These are phyloP conservation scores for Penicillium sp. DNA, from an alignment of 2,329 filamentous ascomycete genomes.

Conservation along the genomic window DNA sequence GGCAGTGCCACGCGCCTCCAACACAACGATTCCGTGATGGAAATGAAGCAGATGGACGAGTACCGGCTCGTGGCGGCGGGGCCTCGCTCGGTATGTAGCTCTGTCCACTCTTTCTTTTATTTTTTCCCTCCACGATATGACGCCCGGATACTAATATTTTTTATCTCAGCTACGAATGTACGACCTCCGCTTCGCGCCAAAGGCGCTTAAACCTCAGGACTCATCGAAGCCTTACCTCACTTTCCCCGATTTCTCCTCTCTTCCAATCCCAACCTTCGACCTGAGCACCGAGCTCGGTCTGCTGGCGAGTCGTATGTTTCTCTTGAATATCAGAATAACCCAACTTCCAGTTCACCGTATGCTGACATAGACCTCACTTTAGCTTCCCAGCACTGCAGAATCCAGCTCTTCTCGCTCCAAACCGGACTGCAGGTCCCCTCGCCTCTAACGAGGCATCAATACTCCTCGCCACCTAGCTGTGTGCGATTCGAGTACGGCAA, in stretches of 20 bases:
- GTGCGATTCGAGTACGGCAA: conserved; percentile 38
- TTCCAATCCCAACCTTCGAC: conserved; percentile 36
- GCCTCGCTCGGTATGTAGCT: conserved; percentile 30
- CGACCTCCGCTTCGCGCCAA: conserved; percentile 40
- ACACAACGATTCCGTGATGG: conserved; percentile 36
- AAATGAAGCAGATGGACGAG: conserved; percentile 38
- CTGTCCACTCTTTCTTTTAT: background rate
- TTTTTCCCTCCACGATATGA: background rate
- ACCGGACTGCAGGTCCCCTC: conserved; percentile 37
- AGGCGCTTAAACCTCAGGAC: conserved; percentile 28
- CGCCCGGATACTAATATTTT: background rate
- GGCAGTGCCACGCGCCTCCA: conserved; percentile 34
- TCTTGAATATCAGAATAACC: background rate
- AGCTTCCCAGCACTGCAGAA: conserved; percentile 36
- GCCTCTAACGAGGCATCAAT: conserved; percentile 28
- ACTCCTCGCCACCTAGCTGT: conserved; percentile 27
- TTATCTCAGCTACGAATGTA: conserved; percentile 42
- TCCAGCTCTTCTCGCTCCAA: conserved; percentile 42
- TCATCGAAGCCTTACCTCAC: conserved; percentile 36
- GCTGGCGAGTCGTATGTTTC: conserved; percentile 38
- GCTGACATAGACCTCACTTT: background rate
- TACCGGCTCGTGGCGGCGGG: conserved; percentile 39
- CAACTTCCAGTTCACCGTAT: background rate
- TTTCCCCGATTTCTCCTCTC: conserved; percentile 35
- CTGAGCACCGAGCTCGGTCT: conserved; percentile 40